Evolutionary conservation across 2,329 filamentous ascomycete species (phyloP).

Genomic region (Thyridium curvatum): DNA sequence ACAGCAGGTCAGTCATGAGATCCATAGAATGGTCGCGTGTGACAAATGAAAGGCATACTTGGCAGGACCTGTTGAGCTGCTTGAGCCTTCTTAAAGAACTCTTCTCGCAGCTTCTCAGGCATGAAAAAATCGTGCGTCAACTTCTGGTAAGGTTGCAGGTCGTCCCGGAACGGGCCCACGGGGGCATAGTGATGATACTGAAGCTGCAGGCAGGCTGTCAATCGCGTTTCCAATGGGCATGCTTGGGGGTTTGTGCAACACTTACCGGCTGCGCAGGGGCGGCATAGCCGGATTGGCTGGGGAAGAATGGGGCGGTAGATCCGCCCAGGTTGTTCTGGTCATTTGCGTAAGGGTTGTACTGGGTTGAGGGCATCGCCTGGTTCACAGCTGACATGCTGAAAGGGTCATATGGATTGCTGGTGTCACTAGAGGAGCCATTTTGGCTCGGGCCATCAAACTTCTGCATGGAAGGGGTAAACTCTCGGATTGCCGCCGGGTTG

Average conservation of each 20-base stretch:
- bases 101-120: slow-evolving; percentile 77
- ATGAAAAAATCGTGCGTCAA: slow-evolving; percentile 89
- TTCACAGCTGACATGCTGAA: slow-evolving; percentile 54
- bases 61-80: slow-evolving; percentile 80
- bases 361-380: slow-evolving; percentile 40
- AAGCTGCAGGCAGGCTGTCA: slow-evolving; percentile 38
- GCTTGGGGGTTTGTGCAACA: slow-evolving; percentile 1
- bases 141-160: slow-evolving; percentile 77
- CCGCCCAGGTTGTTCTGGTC: slow-evolving; percentile 55
- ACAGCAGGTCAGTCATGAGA: background rate
- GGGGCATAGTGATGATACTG: slow-evolving; percentile 94
- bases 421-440: slow-evolving; percentile 44
- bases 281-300: slow-evolving; percentile 44
- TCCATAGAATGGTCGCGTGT: rapidly evolving
- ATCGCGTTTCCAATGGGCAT: background rate
- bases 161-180: slow-evolving; percentile 74
- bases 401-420: slow-evolving; percentile 52
- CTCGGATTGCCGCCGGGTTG: slow-evolving; percentile 50
- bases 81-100: slow-evolving; percentile 82
- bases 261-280: slow-evolving; percentile 55
- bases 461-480: slow-evolving; percentile 48
- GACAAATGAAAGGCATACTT: slow-evolving; percentile 37
- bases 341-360: slow-evolving; percentile 72
- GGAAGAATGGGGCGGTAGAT: slow-evolving; percentile 60
- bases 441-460: slow-evolving; percentile 41